phyloP scores from a whole-genome alignment of 2,329 filamentous ascomycete species.

The Ceratocystis variospora region DNA sequence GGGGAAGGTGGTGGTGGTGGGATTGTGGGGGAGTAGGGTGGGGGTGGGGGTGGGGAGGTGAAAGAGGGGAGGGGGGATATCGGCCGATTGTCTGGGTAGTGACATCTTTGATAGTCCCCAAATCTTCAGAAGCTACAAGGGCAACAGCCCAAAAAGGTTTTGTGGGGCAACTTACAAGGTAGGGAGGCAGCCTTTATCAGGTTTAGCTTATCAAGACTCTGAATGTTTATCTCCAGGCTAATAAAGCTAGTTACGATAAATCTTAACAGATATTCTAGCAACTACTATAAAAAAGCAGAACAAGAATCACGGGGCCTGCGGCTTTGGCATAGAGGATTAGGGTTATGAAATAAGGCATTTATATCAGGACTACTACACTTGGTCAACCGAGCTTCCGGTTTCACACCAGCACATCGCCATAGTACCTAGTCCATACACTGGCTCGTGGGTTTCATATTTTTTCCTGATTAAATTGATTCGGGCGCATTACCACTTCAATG shows the following conservation, averaged over 20 bases:
- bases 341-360: not conserved
- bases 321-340: not conserved
- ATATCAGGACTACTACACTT: not conserved
- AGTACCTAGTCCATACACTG: not conserved
- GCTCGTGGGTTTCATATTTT: not conserved
- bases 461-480: not conserved
- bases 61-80: not conserved
- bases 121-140: not conserved
- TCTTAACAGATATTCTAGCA: not conserved
- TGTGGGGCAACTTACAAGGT: slow-evolving; percentile 4
- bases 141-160: not conserved
- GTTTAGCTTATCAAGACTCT: not conserved
- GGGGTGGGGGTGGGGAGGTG: too few relatives aligned
- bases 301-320: too few relatives aligned
- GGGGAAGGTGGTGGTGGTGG: too few relatives aligned
- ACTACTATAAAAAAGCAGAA: too few relatives aligned
- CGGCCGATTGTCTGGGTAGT: not conserved
- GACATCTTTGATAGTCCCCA: not conserved
- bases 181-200: not conserved
- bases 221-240: not conserved
- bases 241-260: not conserved
- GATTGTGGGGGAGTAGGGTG: too few relatives aligned
- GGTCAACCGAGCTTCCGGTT: not conserved
- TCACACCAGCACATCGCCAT: not conserved
- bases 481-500: not conserved